phyloP scores from a whole-genome alignment of 805 yeast genomes.

The Teunomyces funiuensis region DNA sequence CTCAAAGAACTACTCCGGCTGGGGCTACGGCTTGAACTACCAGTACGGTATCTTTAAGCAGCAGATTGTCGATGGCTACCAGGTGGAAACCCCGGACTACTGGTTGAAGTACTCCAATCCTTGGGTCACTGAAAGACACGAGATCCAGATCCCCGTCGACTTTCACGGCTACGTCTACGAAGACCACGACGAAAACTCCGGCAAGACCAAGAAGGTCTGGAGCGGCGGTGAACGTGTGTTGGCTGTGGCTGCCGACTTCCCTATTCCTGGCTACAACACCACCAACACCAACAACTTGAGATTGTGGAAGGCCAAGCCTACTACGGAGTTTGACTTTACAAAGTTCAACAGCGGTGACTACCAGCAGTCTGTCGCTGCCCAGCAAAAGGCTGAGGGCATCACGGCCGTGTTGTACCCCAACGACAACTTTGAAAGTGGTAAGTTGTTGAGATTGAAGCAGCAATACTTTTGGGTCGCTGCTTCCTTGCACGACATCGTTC shows the following conservation, averaged over 20 bases:
- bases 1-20: slow-evolving; percentile 84
- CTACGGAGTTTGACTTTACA: slow-evolving; percentile 85
- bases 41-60: slow-evolving; percentile 93
- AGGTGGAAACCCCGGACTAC: slow-evolving; percentile 91
- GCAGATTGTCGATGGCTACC: slow-evolving; percentile 86
- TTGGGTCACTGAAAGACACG: slow-evolving; percentile 88
- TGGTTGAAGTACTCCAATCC: slow-evolving; percentile 90
- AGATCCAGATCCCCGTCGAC: slow-evolving; percentile 85
- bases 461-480: slow-evolving; percentile 98
- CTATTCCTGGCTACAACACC: slow-evolving; percentile 88
- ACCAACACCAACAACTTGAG: slow-evolving; percentile 83
- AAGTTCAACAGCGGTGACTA: slow-evolving; percentile 93
- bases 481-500: slow-evolving; percentile 83
- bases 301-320: slow-evolving; percentile 87
- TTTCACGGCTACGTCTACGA: slow-evolving; percentile 81
- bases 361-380: slow-evolving; percentile 75
- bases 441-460: slow-evolving; percentile 88
- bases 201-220: slow-evolving; percentile 67
- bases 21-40: slow-evolving; percentile 95
- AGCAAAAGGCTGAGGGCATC: slow-evolving; percentile 87
- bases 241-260: slow-evolving; percentile 89
- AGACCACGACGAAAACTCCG: slow-evolving; percentile 51
- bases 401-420: slow-evolving; percentile 93
- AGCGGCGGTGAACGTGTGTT: slow-evolving; percentile 84
- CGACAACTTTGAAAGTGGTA: slow-evolving; percentile 89